Evolutionary conservation across 768 basidiomycete species (phyloP), one percentile per base, ranked within the genome.

Genomic region (Psilocybe cubensis): DNA sequence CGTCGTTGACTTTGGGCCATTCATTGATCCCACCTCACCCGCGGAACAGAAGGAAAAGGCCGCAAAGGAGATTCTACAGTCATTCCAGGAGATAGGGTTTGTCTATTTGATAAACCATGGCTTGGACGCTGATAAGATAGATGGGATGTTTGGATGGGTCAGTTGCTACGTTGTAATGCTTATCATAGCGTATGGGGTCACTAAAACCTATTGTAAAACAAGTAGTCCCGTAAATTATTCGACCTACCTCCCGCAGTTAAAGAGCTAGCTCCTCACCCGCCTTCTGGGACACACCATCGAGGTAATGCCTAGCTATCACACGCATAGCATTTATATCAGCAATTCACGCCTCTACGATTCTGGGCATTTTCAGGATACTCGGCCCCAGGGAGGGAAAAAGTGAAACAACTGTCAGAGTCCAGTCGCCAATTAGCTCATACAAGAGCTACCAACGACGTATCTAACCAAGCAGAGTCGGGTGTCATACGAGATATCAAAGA

Each of bases 41-140:
- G 5, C 8, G 4, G 14, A 38, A 38, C 64, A 72, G 52, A 79
- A 76, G 57, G 66, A 76, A 50, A 60, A 33, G 0, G 77, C 80
- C 11, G 80, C 79, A 0, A 63, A 74, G 38, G 72, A 70, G 0
- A 76, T 84, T 10, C 53, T 83, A 0, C 60, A 70, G 5, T 80
- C 81, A 2, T 79, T 83, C 72, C 76, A 77, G 55, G 63, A 70
- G 1, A 72, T 70, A 27, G 82, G 82, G 1, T 83, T 83, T 66
- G 78, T 81, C 2, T 82, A 81, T 66, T 65, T 82, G 8, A 61
- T 70, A 40, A 79, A 83, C 55, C 74, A 78, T 54, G 74, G 78
- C 5, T 59, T 83, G 3, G 63, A 74, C 7, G 68, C 74, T 42
- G 64, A 68, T 3, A 70, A 74, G 51, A 70, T 78, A 11, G 64